Base-by-base conservation (phyloP, 2,329 filamentous ascomycete species). In the Dryadomyces quercivorus region DNA sequence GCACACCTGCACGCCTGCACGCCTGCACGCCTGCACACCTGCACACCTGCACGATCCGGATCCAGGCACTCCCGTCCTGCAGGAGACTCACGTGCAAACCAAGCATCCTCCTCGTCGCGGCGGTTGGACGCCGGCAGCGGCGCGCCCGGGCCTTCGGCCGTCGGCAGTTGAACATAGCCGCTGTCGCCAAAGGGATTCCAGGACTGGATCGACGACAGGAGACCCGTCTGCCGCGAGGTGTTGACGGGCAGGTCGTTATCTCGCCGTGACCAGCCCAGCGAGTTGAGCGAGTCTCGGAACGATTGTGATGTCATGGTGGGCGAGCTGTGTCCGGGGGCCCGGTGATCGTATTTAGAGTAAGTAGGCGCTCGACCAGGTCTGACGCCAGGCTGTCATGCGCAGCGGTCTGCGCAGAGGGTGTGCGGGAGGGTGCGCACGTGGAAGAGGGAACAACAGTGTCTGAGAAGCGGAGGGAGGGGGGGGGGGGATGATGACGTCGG, bases 281-380 rank as follows among this genome's bases (percentile, higher is more conserved):
- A 93, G 75, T 88, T 94, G 77, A 97, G 90, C 21, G 88, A 94
- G 70, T 96, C 89, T 67, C 91, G 83, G 70, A 98, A 97, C 49
- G 88, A 88, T 61, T 83, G 76, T 61, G 90, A 92, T 58, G 91
- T 86, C 91, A 95, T 95, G 12, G 15, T 36, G 5, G 42, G 16
- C n/a, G 42, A 44, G 42, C 42, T n/a, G 18, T 12, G 40, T n/a
- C 7, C 5, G n/a, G 2, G 7, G 42, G 18, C 21, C 18, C 8
- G 10, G 44, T 46, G 44, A 46, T 18, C 18, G 18, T 8, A n/a
- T n/a, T n/a, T n/a, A n/a, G n/a, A n/a, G n/a, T 12, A 2, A 44
- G n/a, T 44, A 44, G 42, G 5, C 7, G 18, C 18, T 48, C 16
- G 46, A 18, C 31, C 21, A 48, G 26, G 31, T 34, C 15, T 40